These are phyloP conservation scores for Euphrasia arctica DNA, from an alignment of 305 asterid species.

Conservation along the genomic window DNA sequence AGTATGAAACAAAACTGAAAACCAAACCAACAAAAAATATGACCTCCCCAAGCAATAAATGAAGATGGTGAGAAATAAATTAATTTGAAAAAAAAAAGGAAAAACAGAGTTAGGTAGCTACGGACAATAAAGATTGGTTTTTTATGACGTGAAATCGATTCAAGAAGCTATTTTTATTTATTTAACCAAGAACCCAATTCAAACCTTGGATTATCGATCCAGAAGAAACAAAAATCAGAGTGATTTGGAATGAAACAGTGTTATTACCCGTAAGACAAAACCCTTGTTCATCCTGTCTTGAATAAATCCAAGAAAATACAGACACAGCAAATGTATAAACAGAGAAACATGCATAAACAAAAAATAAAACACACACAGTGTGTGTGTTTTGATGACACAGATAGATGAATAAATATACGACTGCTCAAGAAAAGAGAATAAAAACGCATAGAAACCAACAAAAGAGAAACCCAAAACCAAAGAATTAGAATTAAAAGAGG, in stretches of 20 bases:
- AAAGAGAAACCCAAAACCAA: slow-evolving; percentile 52
- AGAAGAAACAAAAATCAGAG: slow-evolving; percentile 23
- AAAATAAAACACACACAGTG: not conserved
- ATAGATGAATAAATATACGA: slow-evolving; percentile 31
- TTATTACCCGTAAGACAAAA: slow-evolving; percentile 73
- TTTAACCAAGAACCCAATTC: not conserved
- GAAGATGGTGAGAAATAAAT: slow-evolving; percentile 25
- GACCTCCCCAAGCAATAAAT: slow-evolving; percentile 29
- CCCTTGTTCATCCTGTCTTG: slow-evolving; percentile 63
- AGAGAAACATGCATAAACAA: not conserved
- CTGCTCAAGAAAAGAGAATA: slow-evolving; percentile 93
- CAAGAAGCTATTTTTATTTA: too few species aligned
- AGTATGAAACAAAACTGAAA: slow-evolving; percentile 20
- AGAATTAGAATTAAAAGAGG: slow-evolving; percentile 46
- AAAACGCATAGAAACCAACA: slow-evolving; percentile 83
- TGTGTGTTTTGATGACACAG: slow-evolving; percentile 58
- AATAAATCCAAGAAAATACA: slow-evolving; percentile 64
- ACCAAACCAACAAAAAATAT: too few species aligned
- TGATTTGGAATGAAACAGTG: slow-evolving; percentile 40
- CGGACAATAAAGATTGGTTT: not conserved
- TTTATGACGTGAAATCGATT: not conserved
- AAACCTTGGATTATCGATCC: slow-evolving; percentile 30
- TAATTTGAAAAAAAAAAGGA: not conserved
- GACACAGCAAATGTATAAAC: slow-evolving; percentile 26
- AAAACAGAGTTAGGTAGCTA: slow-evolving; percentile 12